Evolutionary conservation across 257 asterid species (phyloP).

Genomic region (Ilex asprella): DNA sequence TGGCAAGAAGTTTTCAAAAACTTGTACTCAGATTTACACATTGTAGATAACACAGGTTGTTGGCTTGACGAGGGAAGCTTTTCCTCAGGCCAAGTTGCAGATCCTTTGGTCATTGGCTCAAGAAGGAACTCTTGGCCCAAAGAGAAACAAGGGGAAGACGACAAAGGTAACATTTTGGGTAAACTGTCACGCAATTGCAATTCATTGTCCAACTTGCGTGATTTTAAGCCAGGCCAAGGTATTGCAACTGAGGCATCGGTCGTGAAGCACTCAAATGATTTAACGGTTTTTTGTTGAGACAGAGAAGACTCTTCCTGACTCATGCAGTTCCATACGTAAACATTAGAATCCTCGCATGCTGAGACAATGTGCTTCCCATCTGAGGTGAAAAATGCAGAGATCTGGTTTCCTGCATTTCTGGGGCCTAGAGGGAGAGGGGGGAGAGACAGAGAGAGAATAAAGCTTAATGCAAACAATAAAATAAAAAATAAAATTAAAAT

Average conservation of each 20-base stretch:
- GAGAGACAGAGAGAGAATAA: conserved; percentile 2
- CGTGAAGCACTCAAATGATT: not conserved
- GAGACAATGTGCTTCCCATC: not conserved
- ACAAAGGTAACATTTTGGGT: conserved; percentile 36
- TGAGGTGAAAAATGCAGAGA: not conserved
- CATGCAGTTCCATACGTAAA: not conserved
- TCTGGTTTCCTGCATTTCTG: conserved; percentile 21
- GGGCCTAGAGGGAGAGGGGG: conserved; percentile 36
- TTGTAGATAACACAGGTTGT: conserved; percentile 17
- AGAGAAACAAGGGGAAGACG: conserved; percentile 47
- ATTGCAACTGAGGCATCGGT: conserved; percentile 1
- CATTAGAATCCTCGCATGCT: not conserved
- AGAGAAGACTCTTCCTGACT: not conserved
- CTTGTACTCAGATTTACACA: conserved; percentile 67
- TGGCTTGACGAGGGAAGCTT: conserved; percentile 55
- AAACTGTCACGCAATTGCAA: conserved; percentile 24
- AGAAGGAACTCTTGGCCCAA: conserved; percentile 46
- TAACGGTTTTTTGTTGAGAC: not conserved
- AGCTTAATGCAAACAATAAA: not conserved
- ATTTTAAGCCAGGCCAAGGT: conserved; percentile 30
- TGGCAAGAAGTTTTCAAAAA: conserved; percentile 55
- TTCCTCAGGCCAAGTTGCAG: conserved; percentile 99
- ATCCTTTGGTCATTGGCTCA: conserved; percentile 52
- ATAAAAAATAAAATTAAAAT: not conserved
- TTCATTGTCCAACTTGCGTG: conserved; percentile 10